Percentiles rank a stretch among this genome's conserved stretches.
phyloP scores from a whole-genome alignment of 768 basidiomycete genomes.

The Termitomyces sp. region DNA sequence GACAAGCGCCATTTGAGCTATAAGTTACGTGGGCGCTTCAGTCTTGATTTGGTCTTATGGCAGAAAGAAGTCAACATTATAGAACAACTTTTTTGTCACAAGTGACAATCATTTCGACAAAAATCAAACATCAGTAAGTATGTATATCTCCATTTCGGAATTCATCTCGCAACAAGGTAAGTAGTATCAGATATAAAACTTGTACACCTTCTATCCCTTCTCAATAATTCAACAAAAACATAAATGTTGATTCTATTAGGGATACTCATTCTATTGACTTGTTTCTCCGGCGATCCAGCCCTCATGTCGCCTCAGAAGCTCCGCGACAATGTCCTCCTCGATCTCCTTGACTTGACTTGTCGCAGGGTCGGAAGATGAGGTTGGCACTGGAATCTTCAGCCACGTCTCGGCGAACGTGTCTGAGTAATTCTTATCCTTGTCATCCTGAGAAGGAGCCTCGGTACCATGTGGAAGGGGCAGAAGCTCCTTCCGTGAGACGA shows the following conservation, averaged over 20 bases:
- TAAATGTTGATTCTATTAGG: not conserved
- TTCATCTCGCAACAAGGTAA: too few relatives aligned
- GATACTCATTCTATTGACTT: not conserved
- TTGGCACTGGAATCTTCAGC: slow-evolving; percentile 54
- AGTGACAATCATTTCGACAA: too few relatives aligned
- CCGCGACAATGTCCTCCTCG: slow-evolving; percentile 84
- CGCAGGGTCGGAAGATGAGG: slow-evolving; percentile 29
- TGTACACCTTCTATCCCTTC: too few relatives aligned
- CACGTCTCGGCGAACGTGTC: slow-evolving; percentile 51
- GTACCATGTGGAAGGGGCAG: slow-evolving; percentile 16
- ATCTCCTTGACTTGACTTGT: slow-evolving; percentile 65
- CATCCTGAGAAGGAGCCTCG: slow-evolving; percentile 7
- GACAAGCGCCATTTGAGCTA: not conserved
- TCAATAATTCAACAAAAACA: not conserved
- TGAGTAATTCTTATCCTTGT: not conserved
- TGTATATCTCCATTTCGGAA: too few relatives aligned
- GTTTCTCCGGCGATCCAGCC: slow-evolving; percentile 56
- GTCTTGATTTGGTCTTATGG: too few relatives aligned
- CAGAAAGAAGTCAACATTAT: too few relatives aligned
- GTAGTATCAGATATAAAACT: too few relatives aligned
- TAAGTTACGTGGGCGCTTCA: too few relatives aligned
- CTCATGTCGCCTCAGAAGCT: slow-evolving; percentile 71
- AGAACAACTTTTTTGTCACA: too few relatives aligned
- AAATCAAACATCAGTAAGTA: too few relatives aligned
- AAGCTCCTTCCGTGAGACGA: slow-evolving; percentile 59